Evolutionary conservation across 2,329 filamentous ascomycete species (phyloP), one percentile per base, ranked within the genome.

Genomic region (Ceratocystis ficicola): DNA sequence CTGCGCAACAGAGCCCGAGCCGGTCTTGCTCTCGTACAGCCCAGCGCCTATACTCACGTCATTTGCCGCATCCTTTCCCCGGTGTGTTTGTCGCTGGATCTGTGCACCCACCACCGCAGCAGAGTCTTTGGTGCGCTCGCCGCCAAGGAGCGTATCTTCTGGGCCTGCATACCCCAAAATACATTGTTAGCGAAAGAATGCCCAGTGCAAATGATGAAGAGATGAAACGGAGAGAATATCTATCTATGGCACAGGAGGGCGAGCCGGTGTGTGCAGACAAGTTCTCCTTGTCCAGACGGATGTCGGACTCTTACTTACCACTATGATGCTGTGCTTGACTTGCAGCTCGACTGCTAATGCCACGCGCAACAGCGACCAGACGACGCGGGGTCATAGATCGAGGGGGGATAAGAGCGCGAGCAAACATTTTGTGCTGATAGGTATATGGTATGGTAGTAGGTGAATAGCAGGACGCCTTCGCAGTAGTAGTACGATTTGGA

Each of bases 111-210:
- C 6, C 7, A 17, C 22, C n/a, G 59, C 22, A 44, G 36, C 59
- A 44, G 32, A 2, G 17, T n/a, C 6, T 6, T 41, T 44, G 48
- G 62, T 12, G 5, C 8, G 46, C 7, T 55, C 62, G 62, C 46
- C 62, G 30, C 62, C 62, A 3, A 64, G 48, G 7, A 64, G 62
- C 6, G 62, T 64, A n/a, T 64, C 62, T 28, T 64, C 62, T 2
- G 62, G 62, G n/a, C 62, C 62, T 64, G 36, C 36, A 41, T 41
- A 41, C 36, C 10, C 10, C 36, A 41, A 36, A 41, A 41, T 41
- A 41, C 36, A 15, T 15, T 41, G 36, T 41, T 41, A 41, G 36
- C 36, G 10, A 41, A 12, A 41, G 36, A 41, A 12, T 41, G 10
- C 10, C 10, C 10, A 12, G 36, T 10, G 36, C 36, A 41, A 12